These are phyloP conservation scores for Nakaseomyces kungkrabaensis DNA, from an alignment of 1,139 yeast genomes.

Conservation along the genomic window DNA sequence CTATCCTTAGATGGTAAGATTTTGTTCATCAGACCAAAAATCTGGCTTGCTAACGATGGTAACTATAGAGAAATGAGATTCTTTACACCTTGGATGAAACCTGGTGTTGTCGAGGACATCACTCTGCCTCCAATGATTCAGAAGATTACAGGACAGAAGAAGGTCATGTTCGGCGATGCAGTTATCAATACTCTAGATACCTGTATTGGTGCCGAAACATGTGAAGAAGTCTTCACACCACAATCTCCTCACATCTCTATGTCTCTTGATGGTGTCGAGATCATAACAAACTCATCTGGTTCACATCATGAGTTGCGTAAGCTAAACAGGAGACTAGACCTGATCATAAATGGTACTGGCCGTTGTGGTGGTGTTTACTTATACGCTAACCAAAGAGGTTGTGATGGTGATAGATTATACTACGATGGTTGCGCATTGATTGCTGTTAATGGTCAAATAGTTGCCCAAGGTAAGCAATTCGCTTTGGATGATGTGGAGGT, in stretches of 20 bases:
- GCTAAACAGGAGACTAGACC: conserved; percentile 68
- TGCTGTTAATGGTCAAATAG: conserved; percentile 79
- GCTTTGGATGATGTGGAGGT: conserved; percentile 88
- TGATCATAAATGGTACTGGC: conserved; percentile 85
- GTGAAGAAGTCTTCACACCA: conserved; percentile 95
- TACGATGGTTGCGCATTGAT: conserved; percentile 96
- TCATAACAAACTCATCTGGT: conserved; percentile 89
- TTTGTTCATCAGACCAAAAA: conserved; percentile 79
- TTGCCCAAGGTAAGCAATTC: conserved; percentile 91
- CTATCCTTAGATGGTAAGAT: conserved; percentile 72
- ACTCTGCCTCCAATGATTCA: conserved; percentile 61
- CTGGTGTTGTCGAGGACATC: conserved; percentile 62
- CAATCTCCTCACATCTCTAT: conserved; percentile 87
- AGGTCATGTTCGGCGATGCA: conserved; percentile 83
- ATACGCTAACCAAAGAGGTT: conserved; percentile 91
- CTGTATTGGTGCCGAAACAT: conserved; percentile 88
- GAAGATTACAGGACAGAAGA: conserved; percentile 50
- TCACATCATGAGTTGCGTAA: conserved; percentile 94
- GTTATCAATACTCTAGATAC: conserved; percentile 76
- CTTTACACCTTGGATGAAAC: conserved; percentile 87
- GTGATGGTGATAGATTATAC: conserved; percentile 94
- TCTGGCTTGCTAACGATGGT: conserved; percentile 93
- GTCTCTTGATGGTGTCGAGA: conserved; percentile 93
- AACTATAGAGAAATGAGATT: conserved; percentile 96
- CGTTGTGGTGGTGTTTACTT: conserved; percentile 94